Percentiles rank a stretch among this genome's conserved stretches.
Evolutionary conservation across 495 filamentous ascomycete species (phyloP).

Genomic region (Hypomontagnella monticulosa): DNA sequence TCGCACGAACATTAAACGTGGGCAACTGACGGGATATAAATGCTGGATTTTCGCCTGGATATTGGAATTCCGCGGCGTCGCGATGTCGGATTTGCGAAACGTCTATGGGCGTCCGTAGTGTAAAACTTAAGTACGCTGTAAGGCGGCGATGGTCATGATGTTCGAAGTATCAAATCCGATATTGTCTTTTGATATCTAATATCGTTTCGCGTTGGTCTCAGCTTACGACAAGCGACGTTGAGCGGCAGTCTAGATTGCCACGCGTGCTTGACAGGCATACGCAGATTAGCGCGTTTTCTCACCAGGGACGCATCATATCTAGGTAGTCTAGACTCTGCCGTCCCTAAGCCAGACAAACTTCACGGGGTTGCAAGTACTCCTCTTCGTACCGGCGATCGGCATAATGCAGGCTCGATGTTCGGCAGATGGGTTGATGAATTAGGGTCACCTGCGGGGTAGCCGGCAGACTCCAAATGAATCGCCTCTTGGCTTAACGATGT

Average conservation of each 20-base stretch:
- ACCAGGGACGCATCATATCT: neutral
- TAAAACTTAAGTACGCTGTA: too few species aligned
- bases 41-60: too few species aligned
- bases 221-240: too few species aligned
- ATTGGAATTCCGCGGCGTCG: too few species aligned
- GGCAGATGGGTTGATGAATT: slow-evolving; percentile 40
- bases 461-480: neutral
- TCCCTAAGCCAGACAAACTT: neutral
- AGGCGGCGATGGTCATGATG: too few species aligned
- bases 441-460: slow-evolving; percentile 39
- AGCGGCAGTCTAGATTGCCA: neutral
- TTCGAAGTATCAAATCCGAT: too few species aligned
- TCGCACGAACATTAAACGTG: too few species aligned
- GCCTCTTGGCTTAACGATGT: slow-evolving; percentile 16
- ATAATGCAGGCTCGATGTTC: slow-evolving; percentile 32
- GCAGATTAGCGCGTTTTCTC: slow-evolving; percentile 1
- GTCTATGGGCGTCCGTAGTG: too few species aligned
- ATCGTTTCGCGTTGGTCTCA: too few species aligned
- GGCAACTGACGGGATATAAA: too few species aligned
- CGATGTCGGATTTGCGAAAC: too few species aligned
- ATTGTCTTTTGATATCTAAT: too few species aligned
- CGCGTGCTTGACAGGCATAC: neutral
- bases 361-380: slow-evolving; percentile 8
- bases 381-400: slow-evolving; percentile 29
- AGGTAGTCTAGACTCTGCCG: slow-evolving; percentile 10